phyloP scores from a whole-genome alignment of 176 grass and related monocot genomes.

The Rhynchospora pubera region DNA sequence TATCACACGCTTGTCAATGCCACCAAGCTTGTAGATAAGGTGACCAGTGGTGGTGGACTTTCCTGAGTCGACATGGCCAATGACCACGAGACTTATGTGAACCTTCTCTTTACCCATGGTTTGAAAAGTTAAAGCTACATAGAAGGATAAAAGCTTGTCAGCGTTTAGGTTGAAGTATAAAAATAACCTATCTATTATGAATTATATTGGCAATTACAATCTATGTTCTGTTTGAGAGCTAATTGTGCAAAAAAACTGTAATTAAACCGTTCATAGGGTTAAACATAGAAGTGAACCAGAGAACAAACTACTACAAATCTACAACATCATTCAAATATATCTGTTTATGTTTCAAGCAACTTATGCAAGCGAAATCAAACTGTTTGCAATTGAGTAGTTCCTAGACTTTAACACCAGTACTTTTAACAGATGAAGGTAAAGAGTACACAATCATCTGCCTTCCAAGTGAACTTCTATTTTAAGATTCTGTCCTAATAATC shows the following conservation, averaged over 20 bases:
- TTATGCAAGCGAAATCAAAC: no score
- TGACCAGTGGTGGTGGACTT: constrained; percentile 39
- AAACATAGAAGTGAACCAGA: not conserved
- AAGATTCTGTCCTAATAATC: no score
- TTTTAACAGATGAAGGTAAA: no score
- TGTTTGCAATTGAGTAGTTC: no score
- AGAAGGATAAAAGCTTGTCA: not conserved
- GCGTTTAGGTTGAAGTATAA: not conserved
- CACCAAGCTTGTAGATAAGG: constrained; percentile 37
- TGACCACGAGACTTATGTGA: constrained; percentile 37
- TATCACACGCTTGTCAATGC: constrained; percentile 45
- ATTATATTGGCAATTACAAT: not conserved
- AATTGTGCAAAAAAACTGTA: not conserved
- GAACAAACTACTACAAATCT: not conserved
- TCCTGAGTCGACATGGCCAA: constrained; percentile 36
- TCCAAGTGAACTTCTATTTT: no score
- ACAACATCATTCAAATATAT: not conserved
- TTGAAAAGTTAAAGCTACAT: not conserved
- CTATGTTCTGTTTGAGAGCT: not conserved
- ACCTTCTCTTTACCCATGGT: constrained; percentile 40
- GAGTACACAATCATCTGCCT: no score
- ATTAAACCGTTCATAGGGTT: no score
- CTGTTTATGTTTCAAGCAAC: not conserved
- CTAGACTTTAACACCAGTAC: no score
- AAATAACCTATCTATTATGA: not conserved